Evolutionary conservation across 495 filamentous ascomycete species (phyloP).

Genomic region (Friedmanniomyces endolithicus): DNA sequence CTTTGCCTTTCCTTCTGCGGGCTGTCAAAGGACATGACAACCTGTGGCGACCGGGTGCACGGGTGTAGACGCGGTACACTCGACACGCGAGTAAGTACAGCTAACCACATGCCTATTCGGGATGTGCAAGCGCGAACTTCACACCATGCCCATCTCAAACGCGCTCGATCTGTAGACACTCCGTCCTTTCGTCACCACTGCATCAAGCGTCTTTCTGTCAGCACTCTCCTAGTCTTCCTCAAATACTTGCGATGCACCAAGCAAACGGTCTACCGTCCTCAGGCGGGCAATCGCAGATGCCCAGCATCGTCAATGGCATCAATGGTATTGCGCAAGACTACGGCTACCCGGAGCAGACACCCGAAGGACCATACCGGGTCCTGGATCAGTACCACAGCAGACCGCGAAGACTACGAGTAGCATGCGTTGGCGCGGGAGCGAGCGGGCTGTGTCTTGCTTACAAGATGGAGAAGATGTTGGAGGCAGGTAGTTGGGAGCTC

Average conservation of each 20-base stretch:
- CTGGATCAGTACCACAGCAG: constrained; percentile 27
- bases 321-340: constrained; percentile 21
- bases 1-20: constrained; percentile 1
- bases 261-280: not conserved
- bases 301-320: constrained; percentile 21
- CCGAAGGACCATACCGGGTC: constrained; percentile 23
- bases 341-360: constrained; percentile 22
- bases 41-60: not conserved
- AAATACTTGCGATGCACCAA: constrained; percentile 2
- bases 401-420: constrained; percentile 23
- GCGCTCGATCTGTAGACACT: not conserved
- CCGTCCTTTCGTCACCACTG: not conserved
- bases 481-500: constrained; percentile 28
- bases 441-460: constrained; percentile 26
- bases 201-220: not conserved
- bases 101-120: not conserved
- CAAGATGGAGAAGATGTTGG: constrained; percentile 29
- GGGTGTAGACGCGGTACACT: not conserved
- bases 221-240: not conserved
- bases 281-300: constrained; percentile 21
- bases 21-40: not conserved
- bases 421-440: constrained; percentile 25
- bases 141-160: not conserved
- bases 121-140: not conserved
- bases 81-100: not conserved